Conservation (phyloP, 2,329 filamentous ascomycete genomes). For the Emergomyces pasteurianus region DNA sequence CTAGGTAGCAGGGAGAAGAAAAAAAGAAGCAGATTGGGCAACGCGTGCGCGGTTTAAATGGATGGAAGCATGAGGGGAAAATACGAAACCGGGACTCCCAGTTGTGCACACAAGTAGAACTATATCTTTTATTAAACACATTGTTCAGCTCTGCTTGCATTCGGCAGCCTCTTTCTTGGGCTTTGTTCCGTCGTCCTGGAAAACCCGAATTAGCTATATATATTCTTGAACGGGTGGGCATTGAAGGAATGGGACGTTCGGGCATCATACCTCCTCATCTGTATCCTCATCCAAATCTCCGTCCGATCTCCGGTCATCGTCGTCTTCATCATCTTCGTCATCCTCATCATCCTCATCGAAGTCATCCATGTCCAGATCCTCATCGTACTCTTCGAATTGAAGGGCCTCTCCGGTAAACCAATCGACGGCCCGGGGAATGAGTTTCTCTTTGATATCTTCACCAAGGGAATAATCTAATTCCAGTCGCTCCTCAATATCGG, state of each 20-base stretch:
- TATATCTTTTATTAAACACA: neutral
- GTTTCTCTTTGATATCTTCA: conserved; percentile 99
- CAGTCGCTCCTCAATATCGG: conserved; percentile 92
- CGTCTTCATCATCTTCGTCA: conserved; percentile 74
- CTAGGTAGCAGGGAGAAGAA: neutral
- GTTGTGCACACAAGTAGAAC: neutral
- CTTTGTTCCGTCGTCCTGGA: conserved; percentile 74
- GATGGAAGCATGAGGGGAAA: neutral
- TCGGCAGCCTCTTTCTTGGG: conserved; percentile 89
- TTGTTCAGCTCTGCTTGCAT: conserved; percentile 80
- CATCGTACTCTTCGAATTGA: conserved; percentile 85
- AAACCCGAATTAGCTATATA: conserved; percentile 12
- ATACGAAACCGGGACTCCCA: neutral
- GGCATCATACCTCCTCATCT: conserved; percentile 37
- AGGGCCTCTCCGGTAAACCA: conserved; percentile 99
- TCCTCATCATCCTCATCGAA: conserved; percentile 89
- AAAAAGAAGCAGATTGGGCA: neutral
- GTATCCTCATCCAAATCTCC: conserved; percentile 51
- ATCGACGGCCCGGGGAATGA: conserved; percentile 95
- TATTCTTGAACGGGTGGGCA: neutral
- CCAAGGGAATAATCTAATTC: conserved; percentile 98
- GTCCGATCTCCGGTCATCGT: conserved; percentile 62
- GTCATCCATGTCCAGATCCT: conserved; percentile 70
- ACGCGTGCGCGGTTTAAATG: neutral
- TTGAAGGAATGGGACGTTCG: neutral